Evolutionary conservation across 2,329 filamentous ascomycete species (phyloP).

Genomic region (Aspergillus fumigatiaffinis): DNA sequence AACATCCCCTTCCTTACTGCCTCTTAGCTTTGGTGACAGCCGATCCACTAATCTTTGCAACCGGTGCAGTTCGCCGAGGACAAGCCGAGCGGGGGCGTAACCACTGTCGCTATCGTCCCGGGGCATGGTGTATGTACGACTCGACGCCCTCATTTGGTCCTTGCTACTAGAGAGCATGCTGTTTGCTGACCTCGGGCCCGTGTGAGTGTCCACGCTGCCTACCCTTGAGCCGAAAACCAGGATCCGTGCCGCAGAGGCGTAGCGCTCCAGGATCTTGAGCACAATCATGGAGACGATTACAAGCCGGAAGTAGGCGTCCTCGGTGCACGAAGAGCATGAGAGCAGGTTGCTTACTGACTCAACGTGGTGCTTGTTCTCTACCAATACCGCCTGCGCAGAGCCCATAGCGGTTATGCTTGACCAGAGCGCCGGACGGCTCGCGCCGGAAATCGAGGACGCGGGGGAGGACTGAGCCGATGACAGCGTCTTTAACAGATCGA

Average conservation of each 20-base stretch:
- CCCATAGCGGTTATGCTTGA: too few species aligned
- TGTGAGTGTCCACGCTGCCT: too few species aligned
- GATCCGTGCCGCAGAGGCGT: constrained; percentile 22
- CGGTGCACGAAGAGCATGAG: constrained; percentile 26
- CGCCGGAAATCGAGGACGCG: neutral
- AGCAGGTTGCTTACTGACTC: constrained; percentile 29
- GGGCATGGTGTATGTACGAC: too few species aligned
- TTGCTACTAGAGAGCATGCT: too few species aligned
- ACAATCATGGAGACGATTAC: constrained; percentile 30
- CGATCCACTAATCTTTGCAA: constrained; percentile 30
- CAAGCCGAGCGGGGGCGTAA: constrained; percentile 25
- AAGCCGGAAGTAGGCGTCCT: constrained; percentile 32
- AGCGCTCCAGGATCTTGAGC: constrained; percentile 34
- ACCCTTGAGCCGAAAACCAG: neutral
- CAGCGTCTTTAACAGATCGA: neutral
- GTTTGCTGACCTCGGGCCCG: too few species aligned
- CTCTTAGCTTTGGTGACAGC: constrained; percentile 14
- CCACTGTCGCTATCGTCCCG: neutral
- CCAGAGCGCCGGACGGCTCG: too few species aligned
- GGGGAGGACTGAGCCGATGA: neutral
- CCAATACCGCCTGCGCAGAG: too few species aligned
- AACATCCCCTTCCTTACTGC: too few species aligned
- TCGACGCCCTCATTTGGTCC: too few species aligned
- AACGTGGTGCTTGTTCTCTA: constrained; percentile 25
- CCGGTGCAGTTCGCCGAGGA: constrained; percentile 37